Percentiles rank a stretch among this genome's conserved stretches.
Evolutionary conservation across 306 rosid species (phyloP).

Genomic region (Quercus berberidifolia): DNA sequence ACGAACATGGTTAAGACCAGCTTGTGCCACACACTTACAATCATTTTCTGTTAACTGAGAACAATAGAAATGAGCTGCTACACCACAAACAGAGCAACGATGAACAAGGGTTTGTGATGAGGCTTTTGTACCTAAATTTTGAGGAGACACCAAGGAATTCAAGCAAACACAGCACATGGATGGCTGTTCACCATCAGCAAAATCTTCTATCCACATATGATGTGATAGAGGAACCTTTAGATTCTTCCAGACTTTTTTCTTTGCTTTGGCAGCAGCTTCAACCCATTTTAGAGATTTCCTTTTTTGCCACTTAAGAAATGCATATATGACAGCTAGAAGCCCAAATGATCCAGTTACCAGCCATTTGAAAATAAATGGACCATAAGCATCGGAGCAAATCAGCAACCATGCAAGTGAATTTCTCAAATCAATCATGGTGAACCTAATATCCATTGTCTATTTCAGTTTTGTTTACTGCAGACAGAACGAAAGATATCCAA

Average conservation of each 20-base stretch:
- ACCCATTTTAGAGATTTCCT: slow-evolving; percentile 67
- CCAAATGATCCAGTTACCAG: slow-evolving; percentile 65
- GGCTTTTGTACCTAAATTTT: slow-evolving; percentile 53
- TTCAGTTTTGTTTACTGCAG: neutral
- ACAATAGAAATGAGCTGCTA: slow-evolving; percentile 72
- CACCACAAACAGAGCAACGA: slow-evolving; percentile 82
- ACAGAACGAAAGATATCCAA: slow-evolving; percentile 15
- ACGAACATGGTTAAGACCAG: slow-evolving; percentile 56
- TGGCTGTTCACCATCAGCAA: slow-evolving; percentile 55
- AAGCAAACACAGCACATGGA: slow-evolving; percentile 73
- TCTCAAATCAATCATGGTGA: slow-evolving; percentile 40
- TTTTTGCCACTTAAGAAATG: slow-evolving; percentile 67
- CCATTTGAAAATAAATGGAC: slow-evolving; percentile 54
- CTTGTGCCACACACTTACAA: slow-evolving; percentile 78
- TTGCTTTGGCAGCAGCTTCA: slow-evolving; percentile 73
- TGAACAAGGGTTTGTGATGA: slow-evolving; percentile 48
- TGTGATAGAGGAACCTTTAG: slow-evolving; percentile 55
- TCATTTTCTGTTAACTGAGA: slow-evolving; percentile 61
- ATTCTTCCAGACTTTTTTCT: slow-evolving; percentile 69
- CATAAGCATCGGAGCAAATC: slow-evolving; percentile 33
- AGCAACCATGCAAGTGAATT: slow-evolving; percentile 39
- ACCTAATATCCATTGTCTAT: slow-evolving; percentile 13
- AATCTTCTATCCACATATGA: slow-evolving; percentile 69
- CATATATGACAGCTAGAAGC: slow-evolving; percentile 48
- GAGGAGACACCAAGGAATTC: slow-evolving; percentile 61